Conservation (phyloP, 495 filamentous ascomycete genomes). For the Penicillium crystallinum region DNA sequence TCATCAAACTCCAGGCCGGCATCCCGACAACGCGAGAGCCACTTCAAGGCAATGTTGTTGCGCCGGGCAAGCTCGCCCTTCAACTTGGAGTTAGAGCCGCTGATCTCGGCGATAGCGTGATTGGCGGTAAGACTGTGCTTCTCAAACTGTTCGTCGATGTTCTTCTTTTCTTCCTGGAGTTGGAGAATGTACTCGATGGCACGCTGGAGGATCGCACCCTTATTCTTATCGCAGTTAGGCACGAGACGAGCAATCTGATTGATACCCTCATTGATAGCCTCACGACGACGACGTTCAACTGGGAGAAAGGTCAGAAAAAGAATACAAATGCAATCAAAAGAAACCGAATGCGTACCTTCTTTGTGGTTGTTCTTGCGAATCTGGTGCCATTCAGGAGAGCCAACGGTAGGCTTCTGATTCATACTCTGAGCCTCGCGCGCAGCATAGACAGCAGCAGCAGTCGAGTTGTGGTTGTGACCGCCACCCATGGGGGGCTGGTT, state of each 20-base stretch:
- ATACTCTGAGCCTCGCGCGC: constrained; percentile 42
- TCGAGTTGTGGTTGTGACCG: constrained; percentile 41
- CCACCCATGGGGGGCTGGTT: constrained; percentile 33
- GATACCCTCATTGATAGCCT: constrained; percentile 98
- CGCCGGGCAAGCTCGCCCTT: constrained; percentile 68
- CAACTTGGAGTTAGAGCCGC: constrained; percentile 79
- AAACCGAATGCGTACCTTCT: constrained; percentile 72
- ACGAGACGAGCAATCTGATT: constrained; percentile 98
- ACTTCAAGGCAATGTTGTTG: constrained; percentile 51
- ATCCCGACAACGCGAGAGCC: constrained; percentile 75
- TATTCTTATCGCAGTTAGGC: constrained; percentile 98
- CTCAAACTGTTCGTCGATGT: constrained; percentile 95
- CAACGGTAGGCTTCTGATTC: constrained; percentile 77
- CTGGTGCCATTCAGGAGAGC: constrained; percentile 97
- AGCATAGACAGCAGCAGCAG: constrained; percentile 44
- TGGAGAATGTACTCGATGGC: constrained; percentile 92
- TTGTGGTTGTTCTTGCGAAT: constrained; percentile 98
- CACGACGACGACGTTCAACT: constrained; percentile 96
- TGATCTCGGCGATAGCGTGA: constrained; percentile 89
- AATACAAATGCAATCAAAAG: constrained; percentile 3
- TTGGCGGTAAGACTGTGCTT: constrained; percentile 91
- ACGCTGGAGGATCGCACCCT: constrained; percentile 91
- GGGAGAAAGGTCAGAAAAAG: constrained; percentile 6
- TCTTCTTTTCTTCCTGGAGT: constrained; percentile 87
- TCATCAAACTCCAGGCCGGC: constrained; percentile 61